Percentiles rank a stretch among this genome's conserved stretches.
phyloP scores from a whole-genome alignment of 176 grass and related monocot genomes.

The Cenchrus americanus region DNA sequence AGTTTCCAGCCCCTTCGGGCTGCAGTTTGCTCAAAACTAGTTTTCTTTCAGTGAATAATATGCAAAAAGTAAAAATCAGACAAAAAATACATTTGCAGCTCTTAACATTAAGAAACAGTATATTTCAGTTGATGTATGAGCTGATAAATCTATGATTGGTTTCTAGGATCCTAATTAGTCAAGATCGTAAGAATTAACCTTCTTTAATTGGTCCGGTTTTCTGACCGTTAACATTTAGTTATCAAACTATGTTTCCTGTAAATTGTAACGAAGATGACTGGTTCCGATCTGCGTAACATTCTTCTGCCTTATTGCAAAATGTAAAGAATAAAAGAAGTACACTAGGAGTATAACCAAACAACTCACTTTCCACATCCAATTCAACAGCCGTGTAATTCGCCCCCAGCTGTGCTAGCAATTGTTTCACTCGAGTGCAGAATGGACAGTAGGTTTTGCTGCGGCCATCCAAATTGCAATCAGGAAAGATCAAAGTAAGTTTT shows the following conservation, averaged over 20 bases:
- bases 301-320: not conserved
- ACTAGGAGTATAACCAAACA: not conserved
- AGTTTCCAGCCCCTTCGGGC: not conserved
- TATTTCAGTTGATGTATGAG: not conserved
- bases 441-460: constrained; percentile 62
- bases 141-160: not conserved
- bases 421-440: constrained; percentile 50
- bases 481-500: not conserved
- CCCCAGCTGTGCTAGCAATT: constrained; percentile 51
- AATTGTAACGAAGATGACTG: not conserved
- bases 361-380: constrained; percentile 73
- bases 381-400: constrained; percentile 57
- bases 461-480: not conserved
- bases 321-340: not conserved
- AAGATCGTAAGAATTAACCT: not conserved
- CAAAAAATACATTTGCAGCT: not conserved
- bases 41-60: not conserved
- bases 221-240: not conserved
- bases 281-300: not conserved
- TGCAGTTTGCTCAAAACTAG: not conserved
- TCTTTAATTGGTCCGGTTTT: too few relatives aligned
- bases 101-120: not conserved
- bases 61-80: not conserved
- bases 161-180: not conserved
- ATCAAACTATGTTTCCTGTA: not conserved